Conservation (phyloP, 257 asterid genomes). For the Cruciata laevipes region DNA sequence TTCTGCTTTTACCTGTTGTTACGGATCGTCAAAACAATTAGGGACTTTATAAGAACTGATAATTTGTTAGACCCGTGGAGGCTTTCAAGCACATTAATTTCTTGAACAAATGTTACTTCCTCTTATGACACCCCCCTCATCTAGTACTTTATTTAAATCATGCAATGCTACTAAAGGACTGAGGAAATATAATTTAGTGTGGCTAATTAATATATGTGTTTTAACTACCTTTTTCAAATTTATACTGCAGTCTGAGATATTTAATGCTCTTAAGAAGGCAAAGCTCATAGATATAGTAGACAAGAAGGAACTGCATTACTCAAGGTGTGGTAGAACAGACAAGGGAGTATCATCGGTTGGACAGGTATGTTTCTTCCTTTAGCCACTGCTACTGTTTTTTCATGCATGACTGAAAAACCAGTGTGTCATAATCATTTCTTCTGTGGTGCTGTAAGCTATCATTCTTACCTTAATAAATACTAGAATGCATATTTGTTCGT, state of each 20-base stretch:
- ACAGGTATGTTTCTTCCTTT: slow-evolving; percentile 48
- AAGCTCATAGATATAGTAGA: slow-evolving; percentile 64
- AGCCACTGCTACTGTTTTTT: slow-evolving; percentile 14
- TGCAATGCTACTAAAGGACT: neutral
- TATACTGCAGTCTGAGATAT: slow-evolving; percentile 71
- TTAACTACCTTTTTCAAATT: slow-evolving; percentile 5
- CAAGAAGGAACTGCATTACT: slow-evolving; percentile 73
- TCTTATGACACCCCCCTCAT: neutral
- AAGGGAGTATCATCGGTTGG: slow-evolving; percentile 98
- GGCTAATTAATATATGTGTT: neutral
- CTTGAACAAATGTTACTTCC: neutral
- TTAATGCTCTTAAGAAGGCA: slow-evolving; percentile 71
- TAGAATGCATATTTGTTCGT: neutral
- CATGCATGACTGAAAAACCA: slow-evolving; percentile 5
- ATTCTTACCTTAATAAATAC: neutral
- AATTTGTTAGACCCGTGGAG: neutral
- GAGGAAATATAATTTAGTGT: neutral
- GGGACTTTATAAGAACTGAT: neutral
- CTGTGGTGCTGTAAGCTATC: neutral
- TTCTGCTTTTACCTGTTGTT: neutral
- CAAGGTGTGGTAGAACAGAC: slow-evolving; percentile 98
- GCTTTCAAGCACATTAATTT: neutral
- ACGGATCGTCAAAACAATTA: neutral
- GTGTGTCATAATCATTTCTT: neutral
- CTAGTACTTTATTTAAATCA: neutral